Evolutionary conservation across 73 alveolate genomes (phyloP).

Genomic region (Breviolum minutum): DNA sequence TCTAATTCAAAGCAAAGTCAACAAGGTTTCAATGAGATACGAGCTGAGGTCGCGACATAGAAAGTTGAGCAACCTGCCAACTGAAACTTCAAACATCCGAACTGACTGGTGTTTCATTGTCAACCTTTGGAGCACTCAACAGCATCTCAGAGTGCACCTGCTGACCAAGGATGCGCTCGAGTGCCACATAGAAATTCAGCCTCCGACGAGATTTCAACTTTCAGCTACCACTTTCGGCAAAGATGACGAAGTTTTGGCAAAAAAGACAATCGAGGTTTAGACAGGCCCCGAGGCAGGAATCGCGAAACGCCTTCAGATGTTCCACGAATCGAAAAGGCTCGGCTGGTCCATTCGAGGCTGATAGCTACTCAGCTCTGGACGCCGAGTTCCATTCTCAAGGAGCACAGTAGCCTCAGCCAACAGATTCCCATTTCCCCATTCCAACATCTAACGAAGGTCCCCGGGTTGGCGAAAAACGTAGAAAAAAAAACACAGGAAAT

Average conservation of each 20-base stretch:
- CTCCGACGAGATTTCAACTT: not conserved
- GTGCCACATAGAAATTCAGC: constrained; percentile 43
- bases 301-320: constrained; percentile 30
- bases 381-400: constrained; percentile 30
- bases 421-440: too few species aligned
- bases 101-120: too few species aligned
- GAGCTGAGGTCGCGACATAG: too few species aligned
- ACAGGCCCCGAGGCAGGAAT: constrained; percentile 54
- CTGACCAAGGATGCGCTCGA: constrained; percentile 64
- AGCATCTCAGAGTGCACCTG: too few species aligned
- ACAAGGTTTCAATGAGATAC: too few species aligned
- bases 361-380: not conserved
- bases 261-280: not conserved
- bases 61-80: too few species aligned
- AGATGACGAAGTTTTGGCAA: not conserved
- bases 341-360: not conserved
- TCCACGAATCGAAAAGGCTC: not conserved
- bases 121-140: too few species aligned
- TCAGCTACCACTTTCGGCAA: not conserved
- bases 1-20: not conserved
- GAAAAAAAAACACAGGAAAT: too few species aligned
- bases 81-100: too few species aligned
- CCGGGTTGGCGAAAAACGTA: too few species aligned
- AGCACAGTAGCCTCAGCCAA: not conserved
- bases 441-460: too few species aligned